A percentile compares a stretch with the other conserved stretches of the same genome.
Evolutionary conservation across 495 filamentous ascomycete genomes (phyloP).

Genomic region (Xylaria acuta): DNA sequence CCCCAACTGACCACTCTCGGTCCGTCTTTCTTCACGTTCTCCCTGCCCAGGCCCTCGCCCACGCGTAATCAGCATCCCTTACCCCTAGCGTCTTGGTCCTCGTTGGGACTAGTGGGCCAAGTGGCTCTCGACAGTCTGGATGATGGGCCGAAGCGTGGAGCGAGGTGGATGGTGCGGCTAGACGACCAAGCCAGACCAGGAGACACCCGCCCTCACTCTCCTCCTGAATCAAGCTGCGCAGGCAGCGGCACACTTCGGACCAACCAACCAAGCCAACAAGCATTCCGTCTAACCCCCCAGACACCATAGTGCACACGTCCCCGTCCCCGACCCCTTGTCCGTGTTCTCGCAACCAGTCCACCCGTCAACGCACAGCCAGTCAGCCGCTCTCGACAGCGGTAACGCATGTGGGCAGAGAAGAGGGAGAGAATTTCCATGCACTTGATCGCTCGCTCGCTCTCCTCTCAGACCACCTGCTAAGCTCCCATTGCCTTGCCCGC

Average conservation of each 20-base stretch:
- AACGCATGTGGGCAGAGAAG: conserved; percentile 24
- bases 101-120: conserved; percentile 16
- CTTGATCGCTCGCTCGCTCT: conserved; percentile 30
- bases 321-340: conserved; percentile 18
- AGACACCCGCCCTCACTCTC: conserved; percentile 9
- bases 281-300: conserved; percentile 11
- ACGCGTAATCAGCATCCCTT: not conserved
- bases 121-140: conserved; percentile 10
- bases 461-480: conserved; percentile 32
- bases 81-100: not conserved
- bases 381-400: conserved; percentile 24
- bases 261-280: conserved; percentile 16
- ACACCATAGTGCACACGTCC: conserved; percentile 2
- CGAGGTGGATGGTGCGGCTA: not conserved
- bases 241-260: not conserved
- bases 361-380: conserved; percentile 25
- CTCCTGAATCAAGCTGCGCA: conserved; percentile 19
- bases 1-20: not conserved
- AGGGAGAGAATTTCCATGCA: conserved; percentile 25
- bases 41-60: not conserved
- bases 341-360: conserved; percentile 23
- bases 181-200: conserved; percentile 2
- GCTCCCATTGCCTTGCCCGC: conserved; percentile 31
- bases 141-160: not conserved
- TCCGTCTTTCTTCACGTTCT: conserved; percentile 5